These are phyloP conservation scores for Sporodiniella umbellata DNA, from an alignment of 371 early-diverging fungal genomes.

Conservation along the genomic window DNA sequence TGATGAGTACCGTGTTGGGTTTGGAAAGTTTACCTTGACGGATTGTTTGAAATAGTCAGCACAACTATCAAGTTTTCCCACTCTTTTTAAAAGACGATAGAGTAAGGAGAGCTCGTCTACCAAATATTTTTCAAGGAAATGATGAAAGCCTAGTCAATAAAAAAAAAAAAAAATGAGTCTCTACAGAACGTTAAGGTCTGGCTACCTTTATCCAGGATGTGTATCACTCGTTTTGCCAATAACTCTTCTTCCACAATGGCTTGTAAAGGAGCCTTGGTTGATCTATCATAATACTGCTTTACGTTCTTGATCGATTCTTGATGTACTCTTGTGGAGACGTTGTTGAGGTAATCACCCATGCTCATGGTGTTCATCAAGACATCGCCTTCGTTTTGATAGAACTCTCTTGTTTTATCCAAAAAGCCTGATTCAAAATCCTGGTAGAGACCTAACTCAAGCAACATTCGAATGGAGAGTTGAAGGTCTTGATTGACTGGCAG, in stretches of 20 bases:
- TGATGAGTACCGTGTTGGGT: not conserved
- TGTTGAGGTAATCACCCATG: constrained; percentile 65
- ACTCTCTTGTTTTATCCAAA: constrained; percentile 59
- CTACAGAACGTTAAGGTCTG: not conserved
- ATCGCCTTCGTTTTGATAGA: constrained; percentile 71
- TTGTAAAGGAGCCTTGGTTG: constrained; percentile 65
- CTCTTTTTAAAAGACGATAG: constrained; percentile 42
- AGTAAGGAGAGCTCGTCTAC: constrained; percentile 61
- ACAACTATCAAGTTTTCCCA: constrained; percentile 30
- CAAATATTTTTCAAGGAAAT: constrained; percentile 58
- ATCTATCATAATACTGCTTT: constrained; percentile 72
- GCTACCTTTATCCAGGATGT: constrained; percentile 65
- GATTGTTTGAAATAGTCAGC: constrained; percentile 31
- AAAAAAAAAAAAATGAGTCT: not conserved
- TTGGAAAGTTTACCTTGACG: constrained; percentile 29
- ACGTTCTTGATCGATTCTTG: constrained; percentile 66
- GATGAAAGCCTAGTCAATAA: constrained; percentile 48
- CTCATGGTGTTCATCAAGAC: constrained; percentile 47
- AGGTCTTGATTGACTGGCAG: constrained; percentile 33
- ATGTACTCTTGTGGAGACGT: constrained; percentile 66
- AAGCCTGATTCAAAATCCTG: constrained; percentile 68
- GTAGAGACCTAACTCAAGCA: constrained; percentile 79
- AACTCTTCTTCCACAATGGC: constrained; percentile 67
- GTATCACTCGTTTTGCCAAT: constrained; percentile 59
- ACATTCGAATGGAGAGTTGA: constrained; percentile 68